Conservation (phyloP, 1,284 basidiomycete species). For the Boletus semigastroideus region DNA sequence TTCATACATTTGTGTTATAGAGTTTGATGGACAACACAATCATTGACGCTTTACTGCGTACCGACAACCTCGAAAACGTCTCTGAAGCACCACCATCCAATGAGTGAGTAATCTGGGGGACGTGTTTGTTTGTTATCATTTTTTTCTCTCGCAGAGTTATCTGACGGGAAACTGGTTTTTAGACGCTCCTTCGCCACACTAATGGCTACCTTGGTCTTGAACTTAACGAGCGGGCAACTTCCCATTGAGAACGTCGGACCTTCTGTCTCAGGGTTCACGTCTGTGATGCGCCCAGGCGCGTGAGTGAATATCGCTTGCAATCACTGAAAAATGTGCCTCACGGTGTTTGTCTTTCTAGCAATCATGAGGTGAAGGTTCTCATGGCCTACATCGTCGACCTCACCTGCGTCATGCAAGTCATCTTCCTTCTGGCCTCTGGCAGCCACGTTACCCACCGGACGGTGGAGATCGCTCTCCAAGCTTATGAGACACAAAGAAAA, state of each 20-base stretch:
- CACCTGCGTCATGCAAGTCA: constrained; percentile 22
- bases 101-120: not conserved
- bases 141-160: too few relatives aligned
- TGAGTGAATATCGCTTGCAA: not conserved
- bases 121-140: too few relatives aligned
- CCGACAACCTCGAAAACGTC: constrained; percentile 7
- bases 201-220: too few relatives aligned
- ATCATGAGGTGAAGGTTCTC: constrained; percentile 8
- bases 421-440: constrained; percentile 13
- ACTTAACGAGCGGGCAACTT: too few relatives aligned
- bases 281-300: constrained; percentile 3
- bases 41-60: not conserved
- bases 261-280: not conserved
- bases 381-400: constrained; percentile 27
- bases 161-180: too few relatives aligned
- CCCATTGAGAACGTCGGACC: not conserved
- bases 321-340: not conserved
- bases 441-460: not conserved
- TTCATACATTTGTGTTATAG: not conserved
- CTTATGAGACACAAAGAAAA: too few relatives aligned
- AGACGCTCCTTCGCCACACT: too few relatives aligned
- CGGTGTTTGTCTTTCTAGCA: constrained; percentile 1
- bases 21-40: constrained; percentile 13
- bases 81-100: constrained; percentile 1
- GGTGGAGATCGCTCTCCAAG: too few relatives aligned